Evolutionary conservation across 176 grass and related monocot genomes (phyloP).

Genomic region (Musa troglodytarum): DNA sequence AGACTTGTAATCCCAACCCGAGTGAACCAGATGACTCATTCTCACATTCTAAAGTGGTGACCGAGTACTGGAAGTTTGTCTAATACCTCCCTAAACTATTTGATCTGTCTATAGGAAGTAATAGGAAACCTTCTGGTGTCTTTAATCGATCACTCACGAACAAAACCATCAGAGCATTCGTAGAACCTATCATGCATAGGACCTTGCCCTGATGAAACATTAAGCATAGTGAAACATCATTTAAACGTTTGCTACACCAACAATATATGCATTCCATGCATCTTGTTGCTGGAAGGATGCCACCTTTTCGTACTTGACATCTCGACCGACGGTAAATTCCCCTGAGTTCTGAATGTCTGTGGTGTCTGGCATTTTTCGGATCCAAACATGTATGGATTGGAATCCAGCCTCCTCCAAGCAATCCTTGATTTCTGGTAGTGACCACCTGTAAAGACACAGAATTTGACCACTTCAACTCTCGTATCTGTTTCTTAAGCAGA

Average conservation of each 20-base stretch:
- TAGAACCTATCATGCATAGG: too few relatives aligned
- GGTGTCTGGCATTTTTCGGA: constrained; percentile 78
- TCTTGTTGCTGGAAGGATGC: constrained; percentile 63
- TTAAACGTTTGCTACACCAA: constrained; percentile 60
- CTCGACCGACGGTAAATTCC: constrained; percentile 51
- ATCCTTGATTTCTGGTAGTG: constrained; percentile 84
- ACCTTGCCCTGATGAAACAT: not conserved
- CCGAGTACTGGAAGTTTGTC: too few relatives aligned
- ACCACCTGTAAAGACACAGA: constrained; percentile 44
- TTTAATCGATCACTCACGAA: too few relatives aligned
- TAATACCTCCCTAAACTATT: not conserved
- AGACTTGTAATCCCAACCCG: too few relatives aligned
- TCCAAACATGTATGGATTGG: constrained; percentile 51
- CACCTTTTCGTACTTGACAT: constrained; percentile 72
- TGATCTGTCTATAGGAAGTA: too few relatives aligned
- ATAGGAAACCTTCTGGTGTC: too few relatives aligned
- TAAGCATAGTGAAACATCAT: not conserved
- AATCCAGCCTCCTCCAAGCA: constrained; percentile 90
- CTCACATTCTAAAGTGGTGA: too few relatives aligned
- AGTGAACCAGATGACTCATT: too few relatives aligned
- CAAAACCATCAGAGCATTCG: too few relatives aligned
- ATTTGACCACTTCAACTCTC: not conserved
- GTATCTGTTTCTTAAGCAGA: not conserved
- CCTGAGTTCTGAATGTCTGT: constrained; percentile 38
- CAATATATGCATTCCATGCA: constrained; percentile 81